Evolutionary conservation across 176 grass and related monocot genomes (phyloP), one percentile per base, ranked within the genome.

Genomic region (Themeda triandra): DNA sequence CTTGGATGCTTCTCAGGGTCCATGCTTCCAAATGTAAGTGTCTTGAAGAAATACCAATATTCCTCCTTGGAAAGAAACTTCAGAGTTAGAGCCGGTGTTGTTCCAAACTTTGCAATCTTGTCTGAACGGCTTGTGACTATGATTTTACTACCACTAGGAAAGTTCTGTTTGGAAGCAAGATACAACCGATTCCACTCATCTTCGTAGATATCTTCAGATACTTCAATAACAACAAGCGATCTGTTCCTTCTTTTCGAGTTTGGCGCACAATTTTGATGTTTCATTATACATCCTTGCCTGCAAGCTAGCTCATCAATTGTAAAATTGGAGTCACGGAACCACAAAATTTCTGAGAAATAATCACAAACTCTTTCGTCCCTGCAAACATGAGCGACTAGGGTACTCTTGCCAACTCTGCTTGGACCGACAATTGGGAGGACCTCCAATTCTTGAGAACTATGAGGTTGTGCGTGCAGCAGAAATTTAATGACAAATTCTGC

Each of bases 301-400:
- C 8, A 1, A 14, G 13, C 0, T 8, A 11, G 15, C 3, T n/a
- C 6, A 8, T 27, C 35, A 66, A 24, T 9, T 24, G 1, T 58
- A 4, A 63, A 58, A 44, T 36, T 36, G 5, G 8, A 0, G 44
- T 28, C 63, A 1, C 0, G 10, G 13, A 21, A 15, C 31, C 48
- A 41, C 0, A 28, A n/a, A 3, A 73, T 79, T 13, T 80, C n/a
- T 31, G 82, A 68, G 36, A 89, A 85, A 51, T 86, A 9, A 10
- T n/a, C 5, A 3, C 63, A 48, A 9, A 90, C 77, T 65, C 69
- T 89, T 44, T 37, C 33, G 35, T 86, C 82, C 0, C 63, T n/a
- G 36, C 65, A 87, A 64, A 66, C 63, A 78, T 87, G 85, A 45
- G 63, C 21, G 5, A 39, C 54, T 40, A 87, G 77, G 2, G 63